Evolutionary conservation across 163 green algal species (phyloP).

Genomic region (Volvox carteri): DNA sequence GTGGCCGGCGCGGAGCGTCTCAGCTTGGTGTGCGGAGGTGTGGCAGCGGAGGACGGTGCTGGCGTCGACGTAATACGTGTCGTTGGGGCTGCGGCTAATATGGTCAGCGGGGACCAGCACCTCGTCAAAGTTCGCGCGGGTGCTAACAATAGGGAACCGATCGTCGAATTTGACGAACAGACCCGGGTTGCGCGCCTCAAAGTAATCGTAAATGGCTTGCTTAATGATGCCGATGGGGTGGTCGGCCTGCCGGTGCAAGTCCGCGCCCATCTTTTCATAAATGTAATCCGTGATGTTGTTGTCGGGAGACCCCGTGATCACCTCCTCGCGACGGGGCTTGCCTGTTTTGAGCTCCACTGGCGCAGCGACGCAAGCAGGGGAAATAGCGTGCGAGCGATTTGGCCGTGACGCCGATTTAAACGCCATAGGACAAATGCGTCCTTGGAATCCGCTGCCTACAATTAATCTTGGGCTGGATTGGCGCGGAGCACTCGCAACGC

Average conservation of each 20-base stretch:
- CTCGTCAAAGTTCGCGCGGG: constrained; percentile 97
- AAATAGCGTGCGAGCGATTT: neutral
- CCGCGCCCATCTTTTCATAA: constrained; percentile 94
- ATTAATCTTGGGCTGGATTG: neutral
- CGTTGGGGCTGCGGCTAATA: constrained; percentile 90
- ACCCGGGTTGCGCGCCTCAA: constrained; percentile 80
- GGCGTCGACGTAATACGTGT: constrained; percentile 98
- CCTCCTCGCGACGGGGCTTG: constrained; percentile 72
- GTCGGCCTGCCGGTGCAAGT: constrained; percentile 89
- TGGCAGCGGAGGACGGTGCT: constrained; percentile 96
- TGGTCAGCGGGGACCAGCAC: constrained; percentile 95
- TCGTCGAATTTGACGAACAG: constrained; percentile 94
- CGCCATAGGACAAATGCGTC: neutral
- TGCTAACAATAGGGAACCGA: constrained; percentile 92
- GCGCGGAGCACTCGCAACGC: neutral
- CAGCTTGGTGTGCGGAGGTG: constrained; percentile 95
- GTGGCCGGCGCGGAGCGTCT: constrained; percentile 89
- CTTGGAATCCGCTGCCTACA: neutral
- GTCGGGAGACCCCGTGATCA: constrained; percentile 86
- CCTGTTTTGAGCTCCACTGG: constrained; percentile 44
- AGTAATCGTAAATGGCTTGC: constrained; percentile 96
- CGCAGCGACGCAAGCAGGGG: constrained; percentile 38
- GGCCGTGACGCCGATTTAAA: constrained; percentile 22
- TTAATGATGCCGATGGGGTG: constrained; percentile 99
- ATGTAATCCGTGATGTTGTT: constrained; percentile 99